These are phyloP conservation scores for Chlorella vulgaris DNA, from an alignment of 139 green algal species.

Conservation along the genomic window DNA sequence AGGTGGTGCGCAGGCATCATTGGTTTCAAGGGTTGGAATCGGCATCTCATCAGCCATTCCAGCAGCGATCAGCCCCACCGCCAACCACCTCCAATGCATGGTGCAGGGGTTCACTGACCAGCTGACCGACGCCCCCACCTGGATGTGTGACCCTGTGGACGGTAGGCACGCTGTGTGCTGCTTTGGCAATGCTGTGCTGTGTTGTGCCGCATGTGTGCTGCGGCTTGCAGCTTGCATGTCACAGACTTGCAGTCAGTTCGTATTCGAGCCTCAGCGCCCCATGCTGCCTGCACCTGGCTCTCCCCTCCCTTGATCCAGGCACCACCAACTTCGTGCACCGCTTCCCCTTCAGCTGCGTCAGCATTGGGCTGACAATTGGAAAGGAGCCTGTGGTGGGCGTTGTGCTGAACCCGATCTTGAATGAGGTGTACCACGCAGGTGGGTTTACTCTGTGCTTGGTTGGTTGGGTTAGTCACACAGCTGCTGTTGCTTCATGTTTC, in stretches of 20 bases:
- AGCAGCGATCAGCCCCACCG: too few relatives aligned
- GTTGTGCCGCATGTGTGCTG: too few relatives aligned
- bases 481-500: too few relatives aligned
- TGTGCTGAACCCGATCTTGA: constrained; percentile 94
- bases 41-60: too few relatives aligned
- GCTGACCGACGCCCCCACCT: constrained; percentile 90
- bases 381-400: constrained; percentile 86
- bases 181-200: not conserved
- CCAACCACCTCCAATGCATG: too few relatives aligned
- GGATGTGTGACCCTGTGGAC: constrained; percentile 85
- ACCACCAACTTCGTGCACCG: constrained; percentile 99
- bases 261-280: too few relatives aligned
- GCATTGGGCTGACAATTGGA: constrained; percentile 79
- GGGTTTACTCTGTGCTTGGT: not conserved
- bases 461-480: too few relatives aligned
- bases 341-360: constrained; percentile 94
- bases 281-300: too few relatives aligned
- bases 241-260: too few relatives aligned
- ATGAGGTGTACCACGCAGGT: constrained; percentile 78
- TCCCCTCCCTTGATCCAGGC: too few relatives aligned
- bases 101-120: constrained; percentile 50
- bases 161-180: constrained; percentile 4
- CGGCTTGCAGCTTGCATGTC: too few relatives aligned
- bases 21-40: not conserved
- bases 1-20: too few relatives aligned